phyloP scores from a whole-genome alignment of 176 grass and related monocot genomes.

The Avena atlantica region DNA sequence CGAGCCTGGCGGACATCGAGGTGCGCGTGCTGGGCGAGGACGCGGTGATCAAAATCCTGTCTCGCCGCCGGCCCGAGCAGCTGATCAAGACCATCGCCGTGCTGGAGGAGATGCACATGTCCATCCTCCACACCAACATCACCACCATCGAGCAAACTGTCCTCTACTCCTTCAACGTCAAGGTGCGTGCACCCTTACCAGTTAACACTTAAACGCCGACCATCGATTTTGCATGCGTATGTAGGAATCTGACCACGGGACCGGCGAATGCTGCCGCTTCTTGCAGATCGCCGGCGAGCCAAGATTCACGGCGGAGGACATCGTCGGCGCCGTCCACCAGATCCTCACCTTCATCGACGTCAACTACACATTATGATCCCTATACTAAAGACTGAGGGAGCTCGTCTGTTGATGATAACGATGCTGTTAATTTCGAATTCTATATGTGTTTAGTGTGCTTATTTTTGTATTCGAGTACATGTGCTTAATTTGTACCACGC shows the following conservation, averaged over 20 bases:
- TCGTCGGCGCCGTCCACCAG: slow-evolving; percentile 85
- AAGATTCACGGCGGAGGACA: slow-evolving; percentile 86
- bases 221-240: not conserved
- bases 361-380: slow-evolving; percentile 54
- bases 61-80: slow-evolving; percentile 71
- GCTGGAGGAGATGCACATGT: slow-evolving; percentile 89
- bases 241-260: not conserved
- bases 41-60: slow-evolving; percentile 91
- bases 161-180: slow-evolving; percentile 98
- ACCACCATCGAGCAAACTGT: slow-evolving; percentile 99
- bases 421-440: slow-evolving; percentile 4
- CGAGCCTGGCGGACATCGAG: slow-evolving; percentile 90
- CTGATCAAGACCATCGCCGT: slow-evolving; percentile 89
- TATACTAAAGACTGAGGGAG: not conserved
- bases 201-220: not conserved
- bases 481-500: slow-evolving; percentile 8
- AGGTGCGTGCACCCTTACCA: slow-evolving; percentile 45
- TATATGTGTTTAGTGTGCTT: not conserved
- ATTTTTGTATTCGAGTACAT: not conserved
- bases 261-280: not conserved
- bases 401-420: not conserved
- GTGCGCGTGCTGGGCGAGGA: slow-evolving; percentile 77
- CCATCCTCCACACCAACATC: slow-evolving; percentile 93
- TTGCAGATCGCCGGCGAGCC: slow-evolving; percentile 66
- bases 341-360: slow-evolving; percentile 94